A percentile compares a stretch with the other conserved stretches of the same genome.
Evolutionary conservation across 2,329 filamentous ascomycete genomes (phyloP).

Genomic region (Fusarium zealandicum): DNA sequence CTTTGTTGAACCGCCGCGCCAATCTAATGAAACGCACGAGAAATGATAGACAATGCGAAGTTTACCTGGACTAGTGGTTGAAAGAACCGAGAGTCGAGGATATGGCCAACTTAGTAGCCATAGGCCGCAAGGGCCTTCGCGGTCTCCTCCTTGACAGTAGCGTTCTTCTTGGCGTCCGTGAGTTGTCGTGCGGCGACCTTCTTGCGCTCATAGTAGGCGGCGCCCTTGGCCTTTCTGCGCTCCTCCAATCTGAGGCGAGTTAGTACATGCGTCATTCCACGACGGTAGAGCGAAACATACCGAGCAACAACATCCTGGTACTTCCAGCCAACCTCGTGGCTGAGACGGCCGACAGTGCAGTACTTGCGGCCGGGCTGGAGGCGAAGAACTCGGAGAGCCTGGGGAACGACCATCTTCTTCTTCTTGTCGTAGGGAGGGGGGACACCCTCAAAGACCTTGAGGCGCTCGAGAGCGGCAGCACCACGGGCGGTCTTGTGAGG

Average conservation of each 20-base stretch:
- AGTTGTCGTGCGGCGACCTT: conserved; percentile 92
- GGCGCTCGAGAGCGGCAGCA: conserved; percentile 93
- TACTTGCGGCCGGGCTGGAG: conserved; percentile 99
- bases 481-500: conserved; percentile 99
- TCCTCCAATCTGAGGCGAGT: conserved; percentile 82
- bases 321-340: conserved; percentile 99
- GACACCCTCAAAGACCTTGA: conserved; percentile 99
- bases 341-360: conserved; percentile 98
- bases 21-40: conserved; percentile 62
- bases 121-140: conserved; percentile 85
- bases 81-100: conserved; percentile 40
- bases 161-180: conserved; percentile 90
- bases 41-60: conserved; percentile 55
- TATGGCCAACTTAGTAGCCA: conserved; percentile 76
- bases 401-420: conserved; percentile 99
- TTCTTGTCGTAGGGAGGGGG: conserved; percentile 99
- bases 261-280: conserved; percentile 14
- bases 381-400: conserved; percentile 94
- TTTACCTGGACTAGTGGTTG: conserved; percentile 40
- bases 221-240: conserved; percentile 98
- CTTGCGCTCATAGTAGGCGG: conserved; percentile 99
- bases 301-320: conserved; percentile 99
- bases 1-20: conserved; percentile 59
- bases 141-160: conserved; percentile 85
- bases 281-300: conserved; percentile 63